Percentiles rank a stretch among this genome's conserved stretches.
Conservation (phyloP, 495 filamentous ascomycete species). For the Eremomyces bilateralis region DNA sequence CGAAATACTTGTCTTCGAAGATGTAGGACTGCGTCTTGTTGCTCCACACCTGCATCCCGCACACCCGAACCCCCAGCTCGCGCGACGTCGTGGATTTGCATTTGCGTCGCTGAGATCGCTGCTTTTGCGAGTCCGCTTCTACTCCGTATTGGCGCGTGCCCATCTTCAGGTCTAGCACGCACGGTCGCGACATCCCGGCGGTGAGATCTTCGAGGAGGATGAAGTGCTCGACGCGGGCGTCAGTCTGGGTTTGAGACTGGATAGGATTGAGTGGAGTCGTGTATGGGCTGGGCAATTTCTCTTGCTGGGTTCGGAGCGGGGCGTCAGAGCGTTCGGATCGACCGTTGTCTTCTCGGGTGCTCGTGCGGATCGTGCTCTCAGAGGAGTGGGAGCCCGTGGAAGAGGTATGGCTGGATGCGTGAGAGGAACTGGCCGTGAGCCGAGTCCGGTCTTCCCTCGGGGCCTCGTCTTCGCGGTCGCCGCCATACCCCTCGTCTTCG, state of each 20-base stretch:
- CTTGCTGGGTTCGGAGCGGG: not conserved
- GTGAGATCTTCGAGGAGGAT: slow-evolving; percentile 91
- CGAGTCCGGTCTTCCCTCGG: slow-evolving; percentile 38
- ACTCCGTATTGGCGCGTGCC: slow-evolving; percentile 95
- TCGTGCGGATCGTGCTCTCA: not conserved
- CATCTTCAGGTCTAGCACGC: slow-evolving; percentile 97
- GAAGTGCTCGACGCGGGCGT: slow-evolving; percentile 73
- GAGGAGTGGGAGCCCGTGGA: slow-evolving; percentile 30
- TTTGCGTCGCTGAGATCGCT: slow-evolving; percentile 77
- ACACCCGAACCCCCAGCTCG: slow-evolving; percentile 78
- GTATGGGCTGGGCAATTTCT: slow-evolving; percentile 1
- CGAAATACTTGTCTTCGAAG: slow-evolving; percentile 96
- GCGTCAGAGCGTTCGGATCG: not conserved
- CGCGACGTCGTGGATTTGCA: slow-evolving; percentile 82
- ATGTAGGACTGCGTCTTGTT: slow-evolving; percentile 57
- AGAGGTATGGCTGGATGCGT: slow-evolving; percentile 74
- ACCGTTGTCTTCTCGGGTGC: slow-evolving; percentile 1
- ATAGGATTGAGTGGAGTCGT: slow-evolving; percentile 24
- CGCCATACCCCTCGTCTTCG: slow-evolving; percentile 69
- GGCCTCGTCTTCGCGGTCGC: slow-evolving; percentile 51
- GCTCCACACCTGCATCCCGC: slow-evolving; percentile 93
- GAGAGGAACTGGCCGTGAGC: slow-evolving; percentile 46
- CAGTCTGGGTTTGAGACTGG: slow-evolving; percentile 48
- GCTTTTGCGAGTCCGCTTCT: slow-evolving; percentile 82
- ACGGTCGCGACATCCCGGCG: slow-evolving; percentile 86